Evolutionary conservation across 2,329 filamentous ascomycete genomes (phyloP).

Genomic region (Diaporthe citri): DNA sequence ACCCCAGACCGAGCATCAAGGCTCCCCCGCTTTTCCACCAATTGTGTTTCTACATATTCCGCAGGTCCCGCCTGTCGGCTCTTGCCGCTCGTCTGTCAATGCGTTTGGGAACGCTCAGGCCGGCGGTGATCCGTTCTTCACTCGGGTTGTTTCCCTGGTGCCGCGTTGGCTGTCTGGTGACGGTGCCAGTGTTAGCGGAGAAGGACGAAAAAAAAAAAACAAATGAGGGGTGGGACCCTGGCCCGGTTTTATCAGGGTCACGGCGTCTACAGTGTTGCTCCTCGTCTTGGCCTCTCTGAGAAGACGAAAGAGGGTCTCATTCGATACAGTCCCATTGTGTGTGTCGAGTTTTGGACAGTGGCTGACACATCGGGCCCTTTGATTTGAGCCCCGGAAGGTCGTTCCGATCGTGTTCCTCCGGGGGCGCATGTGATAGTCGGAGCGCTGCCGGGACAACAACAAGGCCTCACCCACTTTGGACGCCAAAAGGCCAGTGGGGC

Average conservation of each 20-base stretch:
- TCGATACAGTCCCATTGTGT: not conserved
- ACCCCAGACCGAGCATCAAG: not conserved
- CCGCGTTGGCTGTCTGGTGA: not conserved
- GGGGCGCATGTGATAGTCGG: not conserved
- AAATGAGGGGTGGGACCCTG: slow-evolving; percentile 12
- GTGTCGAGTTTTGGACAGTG: not conserved
- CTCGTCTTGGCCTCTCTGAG: slow-evolving; percentile 4
- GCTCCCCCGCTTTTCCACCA: not conserved
- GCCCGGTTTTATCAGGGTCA: slow-evolving; percentile 15
- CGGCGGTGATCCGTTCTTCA: slow-evolving; percentile 9
- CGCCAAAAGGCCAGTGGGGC: not conserved
- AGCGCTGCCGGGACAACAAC: not conserved
- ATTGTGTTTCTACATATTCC: not conserved
- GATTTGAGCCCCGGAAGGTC: not conserved
- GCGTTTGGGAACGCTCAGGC: not conserved
- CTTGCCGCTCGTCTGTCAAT: slow-evolving; percentile 12
- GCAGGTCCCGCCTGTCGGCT: slow-evolving; percentile 25
- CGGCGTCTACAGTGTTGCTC: slow-evolving; percentile 2
- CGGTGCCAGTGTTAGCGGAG: not conserved
- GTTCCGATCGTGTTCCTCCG: not conserved
- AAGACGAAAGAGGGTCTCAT: not conserved
- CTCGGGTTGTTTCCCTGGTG: slow-evolving; percentile 10
- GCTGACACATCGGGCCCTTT: not conserved
- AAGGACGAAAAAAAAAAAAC: not conserved
- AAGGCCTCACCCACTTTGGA: not conserved